Base-by-base conservation (phyloP, 441 rosid genomes). In the Capsella rubella region DNA sequence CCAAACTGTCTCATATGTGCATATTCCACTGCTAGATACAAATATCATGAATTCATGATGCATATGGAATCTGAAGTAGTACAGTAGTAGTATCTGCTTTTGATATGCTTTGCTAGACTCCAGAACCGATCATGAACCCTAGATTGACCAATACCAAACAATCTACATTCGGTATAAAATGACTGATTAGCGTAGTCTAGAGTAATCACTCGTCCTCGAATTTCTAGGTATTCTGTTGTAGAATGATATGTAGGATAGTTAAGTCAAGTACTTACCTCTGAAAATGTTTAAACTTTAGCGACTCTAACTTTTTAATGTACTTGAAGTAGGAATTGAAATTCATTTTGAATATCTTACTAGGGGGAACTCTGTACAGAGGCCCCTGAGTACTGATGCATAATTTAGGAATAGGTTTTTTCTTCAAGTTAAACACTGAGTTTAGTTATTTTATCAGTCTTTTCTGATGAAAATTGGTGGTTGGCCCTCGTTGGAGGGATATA, bases 31-130 rank as follows among this genome's bases (percentile, higher is more conserved):
- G 18, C 12, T 72, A 14, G 2, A 16, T 62, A 31, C 46, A 53
- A 13, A 18, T 63, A 5, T 53, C 37, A 63, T n/a, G n/a, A n/a
- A n/a, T n/a, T n/a, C n/a, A n/a, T 64, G 32, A 46, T 73, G 51
- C 51, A 55, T 64, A 32, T 55, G 56, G 40, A 35, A 9, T 66
- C 42, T 35, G 25, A 64, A 46, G 52, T 67, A 40, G 61, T 67
- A 42, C 18, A 21, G 37, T 34, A 34, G 37, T 34, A 7, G 37
- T 34, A 6, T 74, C 46, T 66, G 72, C 11, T 31, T 12, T 57
- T 67, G 61, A 51, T 71, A 18, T 62, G 45, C 37, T 49, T 43
- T 18, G 54, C 9, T 46, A 35, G 47, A 34, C 10, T 34, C 56
- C 46, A 45, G 46, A 7, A 31, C 25, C 12, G 45, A 42, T 56